Percentiles rank a stretch among this genome's conserved stretches.
These are phyloP conservation scores for Arxiozyma telluris DNA, from an alignment of 1,139 yeast genomes.

Conservation along the genomic window DNA sequence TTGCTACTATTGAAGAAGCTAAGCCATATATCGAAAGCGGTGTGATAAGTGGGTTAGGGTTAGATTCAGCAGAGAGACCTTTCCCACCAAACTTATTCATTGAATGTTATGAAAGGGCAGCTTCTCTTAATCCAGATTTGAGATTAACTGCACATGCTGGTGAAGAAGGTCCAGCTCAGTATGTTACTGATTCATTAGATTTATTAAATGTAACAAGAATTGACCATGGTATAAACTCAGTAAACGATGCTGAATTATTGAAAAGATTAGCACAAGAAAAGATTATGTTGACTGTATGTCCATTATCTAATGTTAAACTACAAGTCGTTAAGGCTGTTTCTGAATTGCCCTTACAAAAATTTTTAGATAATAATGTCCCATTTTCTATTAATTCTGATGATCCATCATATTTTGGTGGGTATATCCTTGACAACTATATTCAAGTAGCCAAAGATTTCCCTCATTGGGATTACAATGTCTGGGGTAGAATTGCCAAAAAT, in stretches of 20 bases:
- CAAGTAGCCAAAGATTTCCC: slow-evolving; percentile 54
- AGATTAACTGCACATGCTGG: slow-evolving; percentile 80
- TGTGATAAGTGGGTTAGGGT: slow-evolving; percentile 60
- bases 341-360: slow-evolving; percentile 54
- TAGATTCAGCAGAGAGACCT: slow-evolving; percentile 68
- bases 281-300: slow-evolving; percentile 61
- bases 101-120: slow-evolving; percentile 49
- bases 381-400: slow-evolving; percentile 76
- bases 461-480: slow-evolving; percentile 46
- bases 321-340: slow-evolving; percentile 61
- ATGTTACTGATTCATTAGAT: slow-evolving; percentile 49
- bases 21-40: slow-evolving; percentile 44
- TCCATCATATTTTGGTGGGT: slow-evolving; percentile 82
- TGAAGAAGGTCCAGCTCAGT: slow-evolving; percentile 72
- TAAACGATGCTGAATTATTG: slow-evolving; percentile 45
- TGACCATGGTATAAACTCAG: slow-evolving; percentile 69
- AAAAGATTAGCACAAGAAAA: slow-evolving; percentile 44
- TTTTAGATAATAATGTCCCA: slow-evolving; percentile 55
- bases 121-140: slow-evolving; percentile 40
- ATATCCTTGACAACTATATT: slow-evolving; percentile 63
- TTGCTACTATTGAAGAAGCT: slow-evolving; percentile 47
- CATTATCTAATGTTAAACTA: slow-evolving; percentile 63
- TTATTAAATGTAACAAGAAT: slow-evolving; percentile 54
- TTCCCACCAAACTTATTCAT: slow-evolving; percentile 61
- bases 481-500: slow-evolving; percentile 51